Evolutionary conservation across 495 filamentous ascomycete genomes (phyloP).

Genomic region (Penicillium waksmanii): DNA sequence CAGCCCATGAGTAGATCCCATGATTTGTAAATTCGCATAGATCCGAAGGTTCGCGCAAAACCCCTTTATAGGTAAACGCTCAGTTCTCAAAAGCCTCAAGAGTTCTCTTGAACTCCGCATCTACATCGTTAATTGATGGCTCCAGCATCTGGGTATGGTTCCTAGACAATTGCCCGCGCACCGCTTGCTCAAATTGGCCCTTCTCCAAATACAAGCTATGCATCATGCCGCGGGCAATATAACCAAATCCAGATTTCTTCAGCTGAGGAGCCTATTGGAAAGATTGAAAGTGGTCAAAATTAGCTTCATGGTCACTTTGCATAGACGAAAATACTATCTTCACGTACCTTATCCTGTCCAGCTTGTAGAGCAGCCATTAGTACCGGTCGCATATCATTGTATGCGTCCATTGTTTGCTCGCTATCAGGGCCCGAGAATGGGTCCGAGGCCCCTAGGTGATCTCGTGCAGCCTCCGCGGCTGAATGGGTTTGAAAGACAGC

Average conservation of each 20-base stretch:
- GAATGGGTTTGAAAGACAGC: not conserved
- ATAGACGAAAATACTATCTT: no score
- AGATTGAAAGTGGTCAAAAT: not conserved
- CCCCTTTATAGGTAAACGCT: not conserved
- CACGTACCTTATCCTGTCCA: not conserved
- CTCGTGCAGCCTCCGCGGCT: not conserved
- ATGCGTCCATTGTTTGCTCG: slow-evolving; percentile 4
- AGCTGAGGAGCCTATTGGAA: slow-evolving; percentile 1
- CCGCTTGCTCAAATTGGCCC: not conserved
- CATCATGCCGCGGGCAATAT: slow-evolving; percentile 4
- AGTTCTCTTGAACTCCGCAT: slow-evolving; percentile 1
- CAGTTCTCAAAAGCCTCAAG: not conserved
- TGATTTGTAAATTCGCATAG: no score
- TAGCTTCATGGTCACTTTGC: not conserved
- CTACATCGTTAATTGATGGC: not conserved
- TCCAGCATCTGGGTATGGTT: slow-evolving; percentile 5
- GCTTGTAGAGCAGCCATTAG: not conserved
- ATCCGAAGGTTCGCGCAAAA: no score
- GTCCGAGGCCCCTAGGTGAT: not conserved
- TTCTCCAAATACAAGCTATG: slow-evolving; percentile 9
- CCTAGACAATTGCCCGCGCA: slow-evolving; percentile 10
- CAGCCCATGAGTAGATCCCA: no score
- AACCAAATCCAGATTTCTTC: not conserved
- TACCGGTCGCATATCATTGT: slow-evolving; percentile 1
- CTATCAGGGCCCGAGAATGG: slow-evolving; percentile 1